Evolutionary conservation across 305 asterid species (phyloP).

Genomic region (Lippia alba): DNA sequence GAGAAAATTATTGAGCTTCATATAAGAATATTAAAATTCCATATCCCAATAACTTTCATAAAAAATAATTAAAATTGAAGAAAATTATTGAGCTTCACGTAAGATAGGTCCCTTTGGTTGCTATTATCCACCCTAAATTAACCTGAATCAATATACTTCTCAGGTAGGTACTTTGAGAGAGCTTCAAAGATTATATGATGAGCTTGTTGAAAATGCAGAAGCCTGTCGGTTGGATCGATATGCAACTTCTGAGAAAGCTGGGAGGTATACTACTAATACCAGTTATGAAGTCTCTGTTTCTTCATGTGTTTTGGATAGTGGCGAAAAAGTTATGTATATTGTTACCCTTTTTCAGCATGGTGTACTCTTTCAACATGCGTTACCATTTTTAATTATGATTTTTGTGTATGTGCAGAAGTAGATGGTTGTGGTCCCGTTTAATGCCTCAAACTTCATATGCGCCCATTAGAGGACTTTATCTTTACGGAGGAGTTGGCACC

Average conservation of each 20-base stretch:
- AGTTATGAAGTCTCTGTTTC: background rate
- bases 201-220: constrained; percentile 76
- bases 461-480: constrained; percentile 73
- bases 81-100: too few relatives aligned
- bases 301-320: too few relatives aligned
- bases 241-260: constrained; percentile 68
- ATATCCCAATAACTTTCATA: too few relatives aligned
- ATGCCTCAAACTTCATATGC: constrained; percentile 56
- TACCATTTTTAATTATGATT: background rate
- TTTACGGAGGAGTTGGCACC: constrained; percentile 79
- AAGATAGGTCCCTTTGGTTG: too few relatives aligned
- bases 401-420: constrained; percentile 46
- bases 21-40: too few relatives aligned
- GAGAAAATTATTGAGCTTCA: too few relatives aligned
- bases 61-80: constrained; percentile 2
- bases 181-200: constrained; percentile 85
- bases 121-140: too few relatives aligned
- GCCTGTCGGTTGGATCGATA: constrained; percentile 87
- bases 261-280: constrained; percentile 51
- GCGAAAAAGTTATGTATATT: too few relatives aligned
- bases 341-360: too few relatives aligned
- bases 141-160: constrained; percentile 20
- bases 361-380: background rate
- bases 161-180: constrained; percentile 87
- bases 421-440: constrained; percentile 79